A percentile compares a stretch with the other conserved stretches of the same genome.
Conservation (phyloP, 139 green algal genomes). For the Chlamydomonas sphaeroides region DNA sequence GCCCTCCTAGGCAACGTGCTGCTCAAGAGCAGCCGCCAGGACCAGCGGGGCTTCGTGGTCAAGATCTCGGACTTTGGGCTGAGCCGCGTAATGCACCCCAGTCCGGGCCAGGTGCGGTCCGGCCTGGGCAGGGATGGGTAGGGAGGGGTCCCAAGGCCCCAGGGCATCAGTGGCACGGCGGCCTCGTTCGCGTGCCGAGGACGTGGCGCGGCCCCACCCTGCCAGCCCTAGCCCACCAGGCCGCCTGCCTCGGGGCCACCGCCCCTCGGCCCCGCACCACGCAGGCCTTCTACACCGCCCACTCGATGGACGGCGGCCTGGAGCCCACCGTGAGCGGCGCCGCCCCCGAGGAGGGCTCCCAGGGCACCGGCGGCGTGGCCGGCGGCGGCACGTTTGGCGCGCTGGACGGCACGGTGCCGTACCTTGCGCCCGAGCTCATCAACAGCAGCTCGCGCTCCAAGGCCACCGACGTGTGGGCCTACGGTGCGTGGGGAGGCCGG, state of each 20-base stretch:
- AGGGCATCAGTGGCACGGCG: no score
- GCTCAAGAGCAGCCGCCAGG: constrained; percentile 45
- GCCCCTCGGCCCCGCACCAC: no score
- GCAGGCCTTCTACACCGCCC: no score
- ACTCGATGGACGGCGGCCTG: no score
- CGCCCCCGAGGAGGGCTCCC: neutral
- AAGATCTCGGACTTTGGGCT: constrained; percentile 71
- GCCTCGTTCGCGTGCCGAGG: no score
- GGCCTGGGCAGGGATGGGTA: no score
- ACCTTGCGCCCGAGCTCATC: constrained; percentile 34
- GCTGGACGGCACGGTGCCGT: constrained; percentile 25
- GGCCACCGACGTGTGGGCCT: constrained; percentile 30
- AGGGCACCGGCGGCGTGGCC: neutral
- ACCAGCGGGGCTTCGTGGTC: constrained; percentile 58
- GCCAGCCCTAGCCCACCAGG: no score
- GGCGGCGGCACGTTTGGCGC: neutral
- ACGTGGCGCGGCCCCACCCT: no score
- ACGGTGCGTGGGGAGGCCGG: no score
- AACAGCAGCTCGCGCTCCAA: constrained; percentile 14
- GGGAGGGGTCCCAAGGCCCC: no score
- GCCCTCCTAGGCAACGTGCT: constrained; percentile 62
- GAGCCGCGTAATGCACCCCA: constrained; percentile 10
- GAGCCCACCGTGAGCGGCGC: neutral
- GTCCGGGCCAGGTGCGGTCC: neutral
- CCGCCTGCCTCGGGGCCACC: no score